phyloP scores from a whole-genome alignment of 306 rosid species.

The Fragaria nilgerrensis region DNA sequence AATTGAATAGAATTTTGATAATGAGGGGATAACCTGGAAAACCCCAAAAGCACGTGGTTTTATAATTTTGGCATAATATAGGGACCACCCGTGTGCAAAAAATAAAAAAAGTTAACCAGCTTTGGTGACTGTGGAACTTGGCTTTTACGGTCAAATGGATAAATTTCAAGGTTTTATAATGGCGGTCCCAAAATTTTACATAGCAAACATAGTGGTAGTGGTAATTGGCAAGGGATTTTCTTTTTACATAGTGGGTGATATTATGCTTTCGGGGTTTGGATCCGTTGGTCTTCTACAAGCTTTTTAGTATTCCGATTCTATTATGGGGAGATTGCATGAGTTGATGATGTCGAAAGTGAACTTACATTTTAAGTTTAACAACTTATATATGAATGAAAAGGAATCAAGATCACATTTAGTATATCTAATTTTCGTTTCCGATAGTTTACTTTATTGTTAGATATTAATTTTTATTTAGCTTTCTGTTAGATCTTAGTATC shows the following conservation, averaged over 20 bases:
- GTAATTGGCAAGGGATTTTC: constrained; percentile 2
- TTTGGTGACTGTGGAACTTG: constrained; percentile 3
- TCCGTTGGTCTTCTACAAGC: neutral
- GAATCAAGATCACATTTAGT: too few species aligned
- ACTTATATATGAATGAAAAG: too few species aligned
- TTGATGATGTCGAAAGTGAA: neutral
- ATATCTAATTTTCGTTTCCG: too few species aligned
- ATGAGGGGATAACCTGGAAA: neutral
- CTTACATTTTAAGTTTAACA: too few species aligned
- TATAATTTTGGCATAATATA: constrained; percentile 26
- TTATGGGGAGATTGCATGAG: neutral
- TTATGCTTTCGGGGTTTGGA: constrained; percentile 4
- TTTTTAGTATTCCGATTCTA: neutral
- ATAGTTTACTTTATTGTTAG: too few species aligned
- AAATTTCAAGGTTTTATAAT: neutral
- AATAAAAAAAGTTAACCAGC: constrained; percentile 12
- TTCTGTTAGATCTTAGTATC: too few species aligned
- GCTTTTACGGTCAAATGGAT: constrained; percentile 17
- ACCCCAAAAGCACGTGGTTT: constrained; percentile 12
- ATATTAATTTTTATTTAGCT: too few species aligned
- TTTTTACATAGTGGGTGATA: neutral
- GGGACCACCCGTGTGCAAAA: constrained; percentile 37
- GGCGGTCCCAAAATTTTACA: constrained; percentile 14
- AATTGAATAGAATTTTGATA: constrained; percentile 3
- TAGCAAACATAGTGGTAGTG: constrained; percentile 3